phyloP scores from a whole-genome alignment of 371 early-diverging fungal genomes.

The Zopfochytrium polystomum region DNA sequence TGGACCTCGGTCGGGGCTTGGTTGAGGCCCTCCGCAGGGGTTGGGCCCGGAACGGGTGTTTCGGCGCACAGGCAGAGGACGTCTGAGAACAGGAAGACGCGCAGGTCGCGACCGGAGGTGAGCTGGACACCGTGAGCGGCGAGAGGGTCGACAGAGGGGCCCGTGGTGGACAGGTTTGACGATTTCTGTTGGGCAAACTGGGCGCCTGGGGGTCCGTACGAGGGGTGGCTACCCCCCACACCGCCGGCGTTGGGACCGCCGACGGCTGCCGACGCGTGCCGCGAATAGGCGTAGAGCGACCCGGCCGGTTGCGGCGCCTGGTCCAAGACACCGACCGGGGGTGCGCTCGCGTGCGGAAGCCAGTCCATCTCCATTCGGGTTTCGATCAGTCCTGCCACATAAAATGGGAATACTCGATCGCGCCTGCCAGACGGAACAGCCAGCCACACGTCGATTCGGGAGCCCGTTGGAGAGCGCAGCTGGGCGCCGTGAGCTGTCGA shows the following conservation, averaged over 20 bases:
- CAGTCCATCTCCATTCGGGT: slow-evolving; percentile 7
- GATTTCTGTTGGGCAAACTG: no score
- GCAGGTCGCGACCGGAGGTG: slow-evolving; percentile 32
- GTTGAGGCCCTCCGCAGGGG: neutral
- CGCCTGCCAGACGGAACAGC: slow-evolving; percentile 28
- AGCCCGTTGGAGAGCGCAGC: neutral
- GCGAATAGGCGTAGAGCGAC: no score
- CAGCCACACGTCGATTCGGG: slow-evolving; percentile 20
- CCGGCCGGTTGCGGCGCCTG: slow-evolving; percentile 13
- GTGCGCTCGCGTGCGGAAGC: neutral
- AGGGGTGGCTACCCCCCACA: no score
- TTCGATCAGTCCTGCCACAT: slow-evolving; percentile 21
- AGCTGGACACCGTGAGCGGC: slow-evolving; percentile 31
- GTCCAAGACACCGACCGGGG: slow-evolving; percentile 16
- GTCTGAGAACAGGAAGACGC: slow-evolving; percentile 43
- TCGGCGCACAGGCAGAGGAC: slow-evolving; percentile 47
- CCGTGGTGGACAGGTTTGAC: no score
- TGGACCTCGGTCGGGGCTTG: neutral
- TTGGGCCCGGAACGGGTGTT: neutral
- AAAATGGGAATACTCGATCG: slow-evolving; percentile 18
- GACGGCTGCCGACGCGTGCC: no score
- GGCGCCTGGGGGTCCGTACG: no score
- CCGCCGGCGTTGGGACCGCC: no score
- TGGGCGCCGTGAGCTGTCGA: neutral
- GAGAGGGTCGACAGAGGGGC: no score